Percentiles rank a stretch among this genome's conserved stretches.
phyloP scores from a whole-genome alignment of 2,329 filamentous ascomycete genomes.

The Teratosphaeria pseudoeucalypti region DNA sequence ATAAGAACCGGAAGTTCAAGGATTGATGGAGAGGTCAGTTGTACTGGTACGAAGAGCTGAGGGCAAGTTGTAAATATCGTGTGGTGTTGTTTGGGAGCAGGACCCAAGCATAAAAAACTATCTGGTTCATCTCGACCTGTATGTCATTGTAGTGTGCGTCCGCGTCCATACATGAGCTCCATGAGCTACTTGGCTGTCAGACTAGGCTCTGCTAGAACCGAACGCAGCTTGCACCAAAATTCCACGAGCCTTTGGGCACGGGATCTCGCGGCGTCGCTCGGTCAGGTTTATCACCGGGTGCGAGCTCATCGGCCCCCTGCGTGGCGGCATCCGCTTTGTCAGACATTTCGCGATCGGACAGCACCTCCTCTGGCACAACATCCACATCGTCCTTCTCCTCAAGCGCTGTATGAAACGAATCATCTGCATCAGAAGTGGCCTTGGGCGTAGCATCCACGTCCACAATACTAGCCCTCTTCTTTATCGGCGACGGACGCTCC shows the following conservation, averaged over 20 bases:
- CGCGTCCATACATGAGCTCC: background rate
- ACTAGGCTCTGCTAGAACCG: background rate
- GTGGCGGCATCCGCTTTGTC: background rate
- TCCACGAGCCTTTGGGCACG: background rate
- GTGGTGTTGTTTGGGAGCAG: background rate
- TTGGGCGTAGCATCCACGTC: background rate
- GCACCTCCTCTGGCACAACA: background rate
- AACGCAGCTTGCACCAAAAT: background rate
- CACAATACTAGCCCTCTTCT: background rate
- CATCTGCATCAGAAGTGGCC: background rate
- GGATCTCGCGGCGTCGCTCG: background rate
- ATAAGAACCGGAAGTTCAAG: constrained; percentile 89
- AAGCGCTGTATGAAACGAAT: background rate
- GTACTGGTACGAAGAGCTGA: background rate
- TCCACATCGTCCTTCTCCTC: background rate
- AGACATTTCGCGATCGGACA: background rate
- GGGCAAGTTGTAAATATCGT: background rate
- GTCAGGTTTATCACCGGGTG: background rate
- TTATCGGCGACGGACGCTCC: background rate
- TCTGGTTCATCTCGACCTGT: background rate
- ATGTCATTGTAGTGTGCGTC: background rate
- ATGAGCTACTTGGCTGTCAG: background rate
- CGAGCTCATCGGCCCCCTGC: background rate
- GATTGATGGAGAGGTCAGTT: constrained; percentile 49
- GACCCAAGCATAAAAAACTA: background rate